Conservation (phyloP, 352 stramenopile species). For the Saprolegnia parasitica region DNA sequence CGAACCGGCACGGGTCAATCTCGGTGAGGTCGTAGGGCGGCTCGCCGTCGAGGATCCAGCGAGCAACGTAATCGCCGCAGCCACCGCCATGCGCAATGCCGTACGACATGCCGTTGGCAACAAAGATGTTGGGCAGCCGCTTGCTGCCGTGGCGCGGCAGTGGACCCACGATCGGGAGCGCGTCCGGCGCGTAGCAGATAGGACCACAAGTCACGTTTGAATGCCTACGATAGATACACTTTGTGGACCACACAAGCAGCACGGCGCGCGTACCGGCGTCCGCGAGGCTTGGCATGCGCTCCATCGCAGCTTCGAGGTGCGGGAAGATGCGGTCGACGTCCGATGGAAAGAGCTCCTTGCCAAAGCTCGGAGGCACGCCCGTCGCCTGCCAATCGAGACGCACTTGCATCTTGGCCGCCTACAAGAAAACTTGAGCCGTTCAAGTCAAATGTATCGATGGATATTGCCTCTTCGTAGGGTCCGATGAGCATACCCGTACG, state of each 20-base stretch:
- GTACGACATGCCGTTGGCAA: conserved; percentile 53
- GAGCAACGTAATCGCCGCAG: conserved; percentile 46
- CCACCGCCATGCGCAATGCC: conserved; percentile 59
- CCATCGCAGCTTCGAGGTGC: conserved; percentile 38
- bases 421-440: conserved; percentile 38
- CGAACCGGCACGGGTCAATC: conserved; percentile 29
- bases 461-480: conserved; percentile 49
- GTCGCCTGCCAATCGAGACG: conserved; percentile 53
- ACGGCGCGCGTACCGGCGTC: conserved; percentile 31
- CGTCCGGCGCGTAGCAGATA: conserved; percentile 39
- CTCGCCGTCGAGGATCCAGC: conserved; percentile 48
- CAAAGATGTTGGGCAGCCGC: conserved; percentile 46
- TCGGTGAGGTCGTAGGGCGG: conserved; percentile 41
- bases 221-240: conserved; percentile 29
- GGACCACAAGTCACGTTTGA: conserved; percentile 29
- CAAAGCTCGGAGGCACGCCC: conserved; percentile 48
- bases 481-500: conserved; percentile 45
- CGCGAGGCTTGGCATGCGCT: conserved; percentile 31
- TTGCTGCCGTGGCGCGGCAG: conserved; percentile 31
- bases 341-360: conserved; percentile 33
- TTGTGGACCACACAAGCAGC: conserved; percentile 14
- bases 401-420: conserved; percentile 37
- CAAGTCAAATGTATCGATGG: conserved; percentile 37
- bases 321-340: conserved; percentile 39
- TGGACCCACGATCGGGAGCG: conserved; percentile 43